Evolutionary conservation across 441 rosid species (phyloP).

Genomic region (Aleurites moluccanus): DNA sequence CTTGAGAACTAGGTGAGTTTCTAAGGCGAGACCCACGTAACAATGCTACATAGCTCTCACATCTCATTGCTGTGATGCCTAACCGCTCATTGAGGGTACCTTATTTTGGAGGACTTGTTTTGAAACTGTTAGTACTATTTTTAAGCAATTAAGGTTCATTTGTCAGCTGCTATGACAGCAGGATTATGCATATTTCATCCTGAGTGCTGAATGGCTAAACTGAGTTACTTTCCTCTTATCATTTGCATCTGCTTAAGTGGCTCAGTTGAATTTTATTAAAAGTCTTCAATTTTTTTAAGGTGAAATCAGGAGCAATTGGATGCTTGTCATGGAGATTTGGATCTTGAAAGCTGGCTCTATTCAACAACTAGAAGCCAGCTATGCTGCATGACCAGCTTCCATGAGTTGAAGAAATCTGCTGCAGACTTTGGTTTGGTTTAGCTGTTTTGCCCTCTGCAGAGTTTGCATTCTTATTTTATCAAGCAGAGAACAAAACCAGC

Average conservation of each 20-base stretch:
- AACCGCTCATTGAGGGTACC: background rate
- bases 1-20: background rate
- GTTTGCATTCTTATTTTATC: slow-evolving; percentile 14
- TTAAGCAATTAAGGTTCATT: background rate
- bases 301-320: slow-evolving; percentile 24
- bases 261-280: background rate
- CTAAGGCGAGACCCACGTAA: background rate
- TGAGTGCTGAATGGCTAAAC: background rate
- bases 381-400: slow-evolving; percentile 23
- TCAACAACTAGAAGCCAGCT: slow-evolving; percentile 14
- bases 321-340: slow-evolving; percentile 17
- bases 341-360: slow-evolving; percentile 7
- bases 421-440: slow-evolving; percentile 7
- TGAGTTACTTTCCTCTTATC: background rate
- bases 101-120: background rate
- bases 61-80: too few relatives aligned
- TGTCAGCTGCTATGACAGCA: background rate
- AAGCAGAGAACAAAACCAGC: background rate
- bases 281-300: slow-evolving; percentile 5
- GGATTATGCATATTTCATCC: background rate
- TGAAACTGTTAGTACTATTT: background rate
- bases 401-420: slow-evolving; percentile 12
- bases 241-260: background rate
- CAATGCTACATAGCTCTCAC: background rate
- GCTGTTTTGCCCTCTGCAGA: slow-evolving; percentile 3